Conservation (phyloP, 257 asterid species). For the Solanum stenotomum region DNA sequence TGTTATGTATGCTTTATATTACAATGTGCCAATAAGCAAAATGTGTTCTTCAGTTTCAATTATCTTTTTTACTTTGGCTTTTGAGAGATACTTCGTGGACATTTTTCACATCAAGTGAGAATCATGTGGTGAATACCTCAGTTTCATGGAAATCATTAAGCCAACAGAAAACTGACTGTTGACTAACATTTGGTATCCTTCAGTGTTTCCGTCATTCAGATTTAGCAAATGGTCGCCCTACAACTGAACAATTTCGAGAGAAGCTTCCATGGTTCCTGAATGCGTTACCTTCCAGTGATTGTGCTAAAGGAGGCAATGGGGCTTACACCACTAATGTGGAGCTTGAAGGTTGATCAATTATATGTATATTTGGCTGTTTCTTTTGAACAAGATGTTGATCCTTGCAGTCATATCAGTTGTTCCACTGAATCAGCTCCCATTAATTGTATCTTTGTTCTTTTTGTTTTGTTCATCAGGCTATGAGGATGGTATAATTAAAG, state of each 20-base stretch:
- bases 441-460: not conserved
- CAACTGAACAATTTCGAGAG: conserved; percentile 69
- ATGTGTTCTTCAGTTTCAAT: not conserved
- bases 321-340: conserved; percentile 83
- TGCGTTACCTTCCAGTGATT: conserved; percentile 92
- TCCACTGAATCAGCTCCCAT: not conserved
- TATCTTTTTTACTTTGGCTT: not conserved
- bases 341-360: conserved; percentile 46
- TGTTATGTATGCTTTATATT: not conserved
- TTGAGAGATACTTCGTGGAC: not conserved
- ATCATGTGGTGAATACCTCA: not conserved
- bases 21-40: not conserved
- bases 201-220: conserved; percentile 96
- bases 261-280: conserved; percentile 94
- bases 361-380: not conserved
- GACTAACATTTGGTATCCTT: conserved; percentile 23
- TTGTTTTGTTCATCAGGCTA: conserved; percentile 41
- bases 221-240: conserved; percentile 74
- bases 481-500: conserved; percentile 61
- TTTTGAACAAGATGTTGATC: not conserved
- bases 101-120: not conserved
- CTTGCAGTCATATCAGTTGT: not conserved
- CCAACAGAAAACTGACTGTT: not conserved
- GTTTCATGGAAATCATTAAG: not conserved
- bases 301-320: conserved; percentile 98